Base-by-base conservation (phyloP, 2,329 filamentous ascomycete species). In the Fusarium sp. region DNA sequence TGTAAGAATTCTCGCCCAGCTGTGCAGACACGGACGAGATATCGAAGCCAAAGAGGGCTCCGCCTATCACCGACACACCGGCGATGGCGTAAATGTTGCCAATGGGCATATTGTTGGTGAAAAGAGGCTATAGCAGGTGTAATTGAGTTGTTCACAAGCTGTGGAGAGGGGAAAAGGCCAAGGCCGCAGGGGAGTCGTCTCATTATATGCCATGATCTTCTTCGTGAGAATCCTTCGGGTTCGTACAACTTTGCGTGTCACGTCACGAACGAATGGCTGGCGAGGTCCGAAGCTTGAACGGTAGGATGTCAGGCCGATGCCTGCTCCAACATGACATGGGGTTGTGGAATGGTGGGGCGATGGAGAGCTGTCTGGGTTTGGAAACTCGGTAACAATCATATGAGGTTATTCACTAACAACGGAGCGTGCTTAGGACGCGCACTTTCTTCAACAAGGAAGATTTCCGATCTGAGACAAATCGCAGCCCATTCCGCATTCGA, bases 1-100 rank as follows among this genome's bases (percentile, higher is more conserved):
- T 76, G 57, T 81, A 81, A 23, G 78, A 77, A 53, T 80, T 77
- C 70, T 78, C 77, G 47, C 76, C 76, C 31, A 75, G 53, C 7
- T 74, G 72, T 11, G 72, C 72, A 15, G 72, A 74, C 2, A 74
- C 65, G 2, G 72, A 74, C 7, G 72, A 74, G 39, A 74, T 74
- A 3, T 74, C 72, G 16, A 74, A 74, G 27, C 72, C 72, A 57
- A 74, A 74, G 6, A 74, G 72, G 52, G 72, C 72, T 13, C 72
- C 72, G 34, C 72, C 72, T 8, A 74, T 60, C 12, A 74, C 72
- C 27, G 72, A 46, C 44, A 70, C 69, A 36, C 65, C 72, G 7
- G 72, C 72, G 41, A 74, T 74, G 39, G 68, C 72, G 55, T 74
- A 75, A 28, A 74, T 72, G 9, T 74, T 74, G 62, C 72, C 72